Evolutionary conservation across 371 early-diverging fungal species (phyloP).

Genomic region (Choanephora cucurbitarum): DNA sequence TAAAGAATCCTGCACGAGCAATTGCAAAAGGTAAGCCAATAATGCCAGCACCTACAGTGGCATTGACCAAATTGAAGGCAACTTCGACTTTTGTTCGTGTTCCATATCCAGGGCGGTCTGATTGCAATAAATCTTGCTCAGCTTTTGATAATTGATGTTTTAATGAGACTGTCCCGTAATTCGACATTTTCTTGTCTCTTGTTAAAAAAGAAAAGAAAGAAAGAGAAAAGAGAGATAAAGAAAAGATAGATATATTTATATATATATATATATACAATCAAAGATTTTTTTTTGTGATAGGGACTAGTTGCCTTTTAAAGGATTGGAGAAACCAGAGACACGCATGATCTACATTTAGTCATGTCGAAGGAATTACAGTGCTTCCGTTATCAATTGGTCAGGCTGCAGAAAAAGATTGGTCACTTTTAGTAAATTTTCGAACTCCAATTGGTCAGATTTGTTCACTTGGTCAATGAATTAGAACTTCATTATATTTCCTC

Average conservation of each 20-base stretch:
- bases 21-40: constrained; percentile 55
- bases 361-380: no score
- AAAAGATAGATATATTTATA: background rate
- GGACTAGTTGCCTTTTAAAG: background rate
- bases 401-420: no score
- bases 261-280: no score
- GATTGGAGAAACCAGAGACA: background rate
- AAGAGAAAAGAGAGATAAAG: constrained; percentile 9
- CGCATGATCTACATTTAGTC: background rate
- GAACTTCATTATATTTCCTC: no score
- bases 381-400: no score
- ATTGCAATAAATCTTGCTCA: constrained; percentile 45
- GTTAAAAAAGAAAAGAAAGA: constrained; percentile 8
- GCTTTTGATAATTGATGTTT: constrained; percentile 24
- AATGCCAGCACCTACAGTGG: constrained; percentile 62
- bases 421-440: no score
- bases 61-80: constrained; percentile 60
- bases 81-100: constrained; percentile 40
- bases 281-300: background rate
- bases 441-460: no score
- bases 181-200: constrained; percentile 13
- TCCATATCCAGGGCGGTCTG: constrained; percentile 52
- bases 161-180: constrained; percentile 37
- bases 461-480: no score
- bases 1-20: constrained; percentile 54